Conservation (phyloP, 2,329 filamentous ascomycete genomes). For the Venturiaceae sp. region DNA sequence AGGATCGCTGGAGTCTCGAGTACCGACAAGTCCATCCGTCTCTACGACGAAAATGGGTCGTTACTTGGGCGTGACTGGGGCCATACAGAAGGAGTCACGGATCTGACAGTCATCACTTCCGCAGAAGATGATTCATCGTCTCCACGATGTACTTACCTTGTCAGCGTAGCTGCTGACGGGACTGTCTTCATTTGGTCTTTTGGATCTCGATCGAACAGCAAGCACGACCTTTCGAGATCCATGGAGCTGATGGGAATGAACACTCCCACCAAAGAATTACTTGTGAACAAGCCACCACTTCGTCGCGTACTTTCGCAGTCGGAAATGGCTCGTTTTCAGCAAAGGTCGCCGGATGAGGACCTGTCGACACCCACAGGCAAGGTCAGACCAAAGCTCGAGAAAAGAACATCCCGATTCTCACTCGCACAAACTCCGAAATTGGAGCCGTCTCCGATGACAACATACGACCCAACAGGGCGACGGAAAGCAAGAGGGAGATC, state of each 20-base stretch:
- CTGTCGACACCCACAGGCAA: constrained; percentile 33
- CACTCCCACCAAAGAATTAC: constrained; percentile 20
- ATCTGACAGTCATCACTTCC: constrained; percentile 56
- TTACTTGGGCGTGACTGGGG: constrained; percentile 88
- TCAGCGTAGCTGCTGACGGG: constrained; percentile 40
- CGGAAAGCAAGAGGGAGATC: constrained; percentile 22
- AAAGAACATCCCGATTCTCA: constrained; percentile 43
- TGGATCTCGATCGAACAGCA: constrained; percentile 18
- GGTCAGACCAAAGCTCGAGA: constrained; percentile 34
- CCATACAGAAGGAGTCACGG: constrained; percentile 88
- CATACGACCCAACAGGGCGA: background rate
- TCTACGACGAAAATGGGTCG: constrained; percentile 74
- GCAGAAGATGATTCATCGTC: constrained; percentile 27
- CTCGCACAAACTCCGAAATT: constrained; percentile 34
- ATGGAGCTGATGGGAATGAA: constrained; percentile 24
- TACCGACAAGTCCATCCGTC: constrained; percentile 86
- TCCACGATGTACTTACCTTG: constrained; percentile 17
- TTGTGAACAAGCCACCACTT: constrained; percentile 55
- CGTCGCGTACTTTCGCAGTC: constrained; percentile 79
- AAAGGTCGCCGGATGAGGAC: constrained; percentile 32
- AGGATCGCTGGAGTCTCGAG: constrained; percentile 80
- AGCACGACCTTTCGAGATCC: constrained; percentile 24
- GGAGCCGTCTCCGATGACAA: constrained; percentile 28
- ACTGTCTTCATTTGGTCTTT: constrained; percentile 40
- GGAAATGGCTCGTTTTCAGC: constrained; percentile 71